A percentile compares a stretch with the other conserved stretches of the same genome.
Evolutionary conservation across 2,329 filamentous ascomycete genomes (phyloP).

Genomic region (Sporothrix humicola): DNA sequence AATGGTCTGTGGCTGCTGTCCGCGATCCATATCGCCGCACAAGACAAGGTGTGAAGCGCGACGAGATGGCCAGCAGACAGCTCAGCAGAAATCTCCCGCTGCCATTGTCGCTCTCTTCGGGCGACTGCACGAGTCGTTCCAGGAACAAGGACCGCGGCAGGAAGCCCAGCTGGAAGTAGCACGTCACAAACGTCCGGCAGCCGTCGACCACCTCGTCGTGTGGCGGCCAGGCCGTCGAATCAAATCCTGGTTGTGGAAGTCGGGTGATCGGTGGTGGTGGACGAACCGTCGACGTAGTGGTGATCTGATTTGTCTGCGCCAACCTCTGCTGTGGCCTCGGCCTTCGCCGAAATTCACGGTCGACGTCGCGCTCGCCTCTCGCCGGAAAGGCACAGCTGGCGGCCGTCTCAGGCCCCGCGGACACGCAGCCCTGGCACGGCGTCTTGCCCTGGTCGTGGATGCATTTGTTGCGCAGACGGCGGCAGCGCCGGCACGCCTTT

Average conservation of each 20-base stretch:
- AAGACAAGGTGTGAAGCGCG: constrained; percentile 58
- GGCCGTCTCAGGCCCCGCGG: constrained; percentile 53
- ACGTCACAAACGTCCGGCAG: constrained; percentile 57
- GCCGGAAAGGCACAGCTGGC: constrained; percentile 59
- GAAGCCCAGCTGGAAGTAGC: constrained; percentile 66
- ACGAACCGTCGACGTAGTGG: background rate
- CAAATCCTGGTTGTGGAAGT: too few relatives aligned
- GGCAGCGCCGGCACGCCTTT: constrained; percentile 35
- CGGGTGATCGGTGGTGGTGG: background rate
- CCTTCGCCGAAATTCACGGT: constrained; percentile 60
- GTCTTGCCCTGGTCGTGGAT: constrained; percentile 33
- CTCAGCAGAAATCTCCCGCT: constrained; percentile 55
- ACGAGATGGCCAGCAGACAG: constrained; percentile 61
- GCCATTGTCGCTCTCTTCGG: constrained; percentile 52
- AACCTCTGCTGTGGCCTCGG: background rate
- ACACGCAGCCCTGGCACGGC: constrained; percentile 55
- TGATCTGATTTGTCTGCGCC: background rate
- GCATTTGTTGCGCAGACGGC: constrained; percentile 38
- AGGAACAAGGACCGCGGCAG: constrained; percentile 60
- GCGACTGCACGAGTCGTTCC: constrained; percentile 52
- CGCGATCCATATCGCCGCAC: constrained; percentile 55
- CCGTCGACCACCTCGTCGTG: constrained; percentile 58
- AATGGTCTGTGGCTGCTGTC: constrained; percentile 58
- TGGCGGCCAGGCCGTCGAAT: constrained; percentile 52
- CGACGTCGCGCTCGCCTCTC: constrained; percentile 59